These are phyloP conservation scores for Penicillium cosmopolitanum DNA, from an alignment of 495 filamentous ascomycete species.

Conservation along the genomic window DNA sequence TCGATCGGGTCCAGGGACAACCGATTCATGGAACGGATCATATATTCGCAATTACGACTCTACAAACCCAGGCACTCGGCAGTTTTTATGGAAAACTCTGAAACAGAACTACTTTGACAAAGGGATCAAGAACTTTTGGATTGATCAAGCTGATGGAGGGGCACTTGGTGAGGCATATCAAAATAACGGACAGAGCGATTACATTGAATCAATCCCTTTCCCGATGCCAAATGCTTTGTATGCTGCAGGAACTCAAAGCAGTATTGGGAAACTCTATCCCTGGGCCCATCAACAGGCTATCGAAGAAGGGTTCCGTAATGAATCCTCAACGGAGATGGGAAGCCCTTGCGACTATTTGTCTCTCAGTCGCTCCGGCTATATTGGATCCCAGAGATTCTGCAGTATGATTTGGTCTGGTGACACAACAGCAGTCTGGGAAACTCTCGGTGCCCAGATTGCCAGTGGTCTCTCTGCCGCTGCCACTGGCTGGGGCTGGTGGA, in stretches of 20 bases:
- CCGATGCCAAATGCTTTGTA: slow-evolving; percentile 33
- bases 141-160: slow-evolving; percentile 39
- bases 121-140: slow-evolving; percentile 38
- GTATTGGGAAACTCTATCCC: slow-evolving; percentile 35
- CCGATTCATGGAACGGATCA: slow-evolving; percentile 35
- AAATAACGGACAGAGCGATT: slow-evolving; percentile 35
- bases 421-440: slow-evolving; percentile 36
- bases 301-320: slow-evolving; percentile 36
- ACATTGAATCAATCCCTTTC: slow-evolving; percentile 33
- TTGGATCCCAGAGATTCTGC: slow-evolving; percentile 37
- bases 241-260: slow-evolving; percentile 28
- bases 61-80: slow-evolving; percentile 29
- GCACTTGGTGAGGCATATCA: slow-evolving; percentile 36
- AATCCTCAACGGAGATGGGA: slow-evolving; percentile 20
- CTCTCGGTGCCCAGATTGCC: slow-evolving; percentile 29
- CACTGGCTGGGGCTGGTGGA: slow-evolving; percentile 39
- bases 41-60: slow-evolving; percentile 39
- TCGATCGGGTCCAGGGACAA: slow-evolving; percentile 31
- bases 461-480: slow-evolving; percentile 33
- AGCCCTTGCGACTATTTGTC: slow-evolving; percentile 29
- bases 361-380: slow-evolving; percentile 35
- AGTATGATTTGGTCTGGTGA: slow-evolving; percentile 40
- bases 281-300: slow-evolving; percentile 38
- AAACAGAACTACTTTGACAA: slow-evolving; percentile 35
- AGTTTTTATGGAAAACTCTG: slow-evolving; percentile 27